A percentile compares a stretch with the other conserved stretches of the same genome.
Conservation (phyloP, 2,329 filamentous ascomycete species). For the Calonectria pseudoturangicola region DNA sequence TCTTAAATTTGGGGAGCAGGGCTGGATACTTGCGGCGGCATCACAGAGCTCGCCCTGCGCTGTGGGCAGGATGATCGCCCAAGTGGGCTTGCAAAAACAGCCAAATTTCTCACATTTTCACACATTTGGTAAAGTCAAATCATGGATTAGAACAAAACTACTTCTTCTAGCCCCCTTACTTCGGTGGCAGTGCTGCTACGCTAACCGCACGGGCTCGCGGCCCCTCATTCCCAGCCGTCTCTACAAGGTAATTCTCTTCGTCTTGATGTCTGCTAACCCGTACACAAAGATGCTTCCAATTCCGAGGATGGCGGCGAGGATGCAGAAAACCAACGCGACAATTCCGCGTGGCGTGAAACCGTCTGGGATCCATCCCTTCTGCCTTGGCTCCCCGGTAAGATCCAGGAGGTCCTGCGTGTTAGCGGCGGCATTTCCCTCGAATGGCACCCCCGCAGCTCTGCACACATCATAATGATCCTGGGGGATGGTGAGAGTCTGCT, state of each 20-base stretch:
- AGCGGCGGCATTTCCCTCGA: slow-evolving; percentile 83
- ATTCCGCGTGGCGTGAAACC: slow-evolving; percentile 82
- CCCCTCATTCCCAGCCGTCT: background rate
- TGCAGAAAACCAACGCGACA: slow-evolving; percentile 85
- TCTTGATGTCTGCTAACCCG: slow-evolving; percentile 34
- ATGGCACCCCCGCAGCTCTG: slow-evolving; percentile 68
- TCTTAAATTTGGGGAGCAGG: background rate
- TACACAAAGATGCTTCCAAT: slow-evolving; percentile 44
- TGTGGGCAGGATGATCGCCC: background rate
- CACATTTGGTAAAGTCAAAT: background rate
- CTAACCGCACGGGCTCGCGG: background rate
- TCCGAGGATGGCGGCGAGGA: slow-evolving; percentile 80
- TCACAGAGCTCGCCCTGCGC: no score
- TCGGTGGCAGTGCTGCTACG: slow-evolving; percentile 12
- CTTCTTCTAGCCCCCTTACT: background rate
- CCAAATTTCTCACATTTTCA: background rate
- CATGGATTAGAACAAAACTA: background rate
- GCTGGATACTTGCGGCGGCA: background rate
- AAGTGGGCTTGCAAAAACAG: background rate
- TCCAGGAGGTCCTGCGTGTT: slow-evolving; percentile 80
- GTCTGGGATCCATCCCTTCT: slow-evolving; percentile 73
- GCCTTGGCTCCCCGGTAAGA: slow-evolving; percentile 75
- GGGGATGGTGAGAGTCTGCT: slow-evolving; percentile 77
- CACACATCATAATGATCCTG: slow-evolving; percentile 76
- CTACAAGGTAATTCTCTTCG: slow-evolving; percentile 1